Conservation (phyloP, 352 stramenopile genomes). For the Elongisporangium prolatum region DNA sequence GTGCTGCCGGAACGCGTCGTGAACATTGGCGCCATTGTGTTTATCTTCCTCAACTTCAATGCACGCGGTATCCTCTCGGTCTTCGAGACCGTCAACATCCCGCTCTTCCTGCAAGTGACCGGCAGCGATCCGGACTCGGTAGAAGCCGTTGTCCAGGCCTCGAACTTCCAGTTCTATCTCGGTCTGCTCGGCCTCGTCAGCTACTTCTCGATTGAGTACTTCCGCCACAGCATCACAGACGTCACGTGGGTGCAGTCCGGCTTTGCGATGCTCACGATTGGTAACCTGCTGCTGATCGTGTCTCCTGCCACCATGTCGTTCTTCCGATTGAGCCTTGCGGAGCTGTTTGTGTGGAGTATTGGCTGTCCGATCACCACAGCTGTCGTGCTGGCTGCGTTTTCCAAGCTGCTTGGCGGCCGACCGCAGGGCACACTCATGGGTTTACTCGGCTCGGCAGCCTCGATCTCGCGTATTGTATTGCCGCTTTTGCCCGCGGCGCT, state of each 20-base stretch:
- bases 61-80: slow-evolving; percentile 73
- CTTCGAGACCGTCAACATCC: slow-evolving; percentile 85
- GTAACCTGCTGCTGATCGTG: slow-evolving; percentile 55
- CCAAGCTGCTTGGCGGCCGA: slow-evolving; percentile 64
- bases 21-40: slow-evolving; percentile 65
- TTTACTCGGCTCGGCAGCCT: slow-evolving; percentile 64
- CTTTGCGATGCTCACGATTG: slow-evolving; percentile 54
- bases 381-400: slow-evolving; percentile 71
- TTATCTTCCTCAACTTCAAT: slow-evolving; percentile 81
- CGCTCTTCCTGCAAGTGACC: slow-evolving; percentile 66
- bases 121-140: slow-evolving; percentile 50
- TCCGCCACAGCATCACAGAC: slow-evolving; percentile 59
- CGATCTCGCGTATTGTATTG: slow-evolving; percentile 69
- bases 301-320: slow-evolving; percentile 42
- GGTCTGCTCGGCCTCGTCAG: slow-evolving; percentile 64
- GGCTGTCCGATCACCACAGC: slow-evolving; percentile 74
- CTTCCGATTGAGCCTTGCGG: slow-evolving; percentile 35
- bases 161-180: slow-evolving; percentile 82
- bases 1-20: slow-evolving; percentile 59
- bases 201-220: slow-evolving; percentile 80
- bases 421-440: slow-evolving; percentile 81
- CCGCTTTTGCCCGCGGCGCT: slow-evolving; percentile 68
- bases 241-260: slow-evolving; percentile 68
- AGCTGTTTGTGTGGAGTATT: slow-evolving; percentile 80
- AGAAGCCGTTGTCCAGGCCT: slow-evolving; percentile 51